Base-by-base conservation (phyloP, 2,329 filamentous ascomycete genomes). In the Pseudocercospora crystallina region DNA sequence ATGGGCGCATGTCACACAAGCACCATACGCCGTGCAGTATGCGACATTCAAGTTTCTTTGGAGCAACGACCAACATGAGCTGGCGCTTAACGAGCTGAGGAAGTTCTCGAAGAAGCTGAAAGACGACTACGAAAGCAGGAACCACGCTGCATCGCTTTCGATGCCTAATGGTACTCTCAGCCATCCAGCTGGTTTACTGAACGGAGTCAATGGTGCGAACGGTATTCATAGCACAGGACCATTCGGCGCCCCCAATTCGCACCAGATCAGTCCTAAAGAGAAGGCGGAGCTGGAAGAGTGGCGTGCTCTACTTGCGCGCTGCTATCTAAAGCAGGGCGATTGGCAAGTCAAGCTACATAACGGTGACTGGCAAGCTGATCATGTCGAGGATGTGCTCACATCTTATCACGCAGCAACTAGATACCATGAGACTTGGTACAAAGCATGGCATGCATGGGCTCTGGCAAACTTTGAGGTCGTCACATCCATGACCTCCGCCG, bases 371-470 rank as follows among this genome's bases (percentile, higher is more conserved):
- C 85, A 89, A 58, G 83, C 89, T 56, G 86, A 89, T 8, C 85
- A 89, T 59, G 89, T 96, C 3, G 83, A 88, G 44, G 92, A 97
- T 46, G 90, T 99, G 51, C 77, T 99, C 17, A 81, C 83, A n/a
- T 90, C 94, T 1, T 99, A 97, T 70, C 85, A 85, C 13, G 86
- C 91, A 52, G 95, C 95, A 1, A 99, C 94, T 2, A 86, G 89
- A 52, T 96, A 95, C 73, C 95, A 99, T 68, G 86, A 90, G 31
- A 85, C 86, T 54, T 99, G 92, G 83, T 99, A 99, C 76, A 99
- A 99, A 73, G 94, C 95, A 7, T 99, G 94, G 94, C 94, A 99
- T 71, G 89, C 94, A 0, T 99, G 94, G 92, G 95, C 94, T 9
- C 73, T 99, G 56, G 92, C 94, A 47, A 99, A 99, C 71, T 99